Conservation (phyloP, 305 asterid genomes). For the Fraxinus velutina region DNA sequence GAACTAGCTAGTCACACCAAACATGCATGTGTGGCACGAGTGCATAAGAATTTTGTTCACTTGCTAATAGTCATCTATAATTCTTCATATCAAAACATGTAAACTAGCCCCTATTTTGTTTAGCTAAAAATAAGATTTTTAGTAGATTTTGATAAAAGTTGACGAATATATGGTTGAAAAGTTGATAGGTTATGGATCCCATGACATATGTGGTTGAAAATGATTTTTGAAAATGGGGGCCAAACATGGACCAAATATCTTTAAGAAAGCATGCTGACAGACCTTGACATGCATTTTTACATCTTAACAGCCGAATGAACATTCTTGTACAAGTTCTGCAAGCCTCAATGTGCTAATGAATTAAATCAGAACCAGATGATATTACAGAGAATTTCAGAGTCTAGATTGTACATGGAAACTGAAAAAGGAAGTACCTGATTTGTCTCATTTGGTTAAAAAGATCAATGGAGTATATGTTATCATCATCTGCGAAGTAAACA, state of each 20-base stretch:
- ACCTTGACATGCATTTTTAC: not conserved
- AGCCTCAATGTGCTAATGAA: not conserved
- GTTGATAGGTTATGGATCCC: not conserved
- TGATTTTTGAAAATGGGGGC: not conserved
- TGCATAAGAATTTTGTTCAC: not conserved
- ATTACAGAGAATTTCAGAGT: not conserved
- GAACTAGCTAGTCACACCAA: not conserved
- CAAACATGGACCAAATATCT: not conserved
- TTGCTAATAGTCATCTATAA: not conserved
- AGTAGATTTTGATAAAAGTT: not conserved
- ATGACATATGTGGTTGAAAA: too few relatives aligned
- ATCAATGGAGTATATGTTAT: conserved; percentile 45
- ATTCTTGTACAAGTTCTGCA: not conserved
- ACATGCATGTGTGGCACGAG: not conserved
- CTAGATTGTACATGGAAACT: conserved; percentile 7
- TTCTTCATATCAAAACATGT: not conserved
- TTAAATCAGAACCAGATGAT: not conserved
- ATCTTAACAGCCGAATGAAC: not conserved
- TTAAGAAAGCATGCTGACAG: not conserved
- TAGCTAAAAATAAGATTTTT: not conserved
- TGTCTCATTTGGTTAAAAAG: conserved; percentile 69
- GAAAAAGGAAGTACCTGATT: conserved; percentile 54
- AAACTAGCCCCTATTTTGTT: not conserved
- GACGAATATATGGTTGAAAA: too few relatives aligned
- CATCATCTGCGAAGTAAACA: conserved; percentile 68